Evolutionary conservation across 768 basidiomycete genomes (phyloP), one percentile per base, ranked within the genome.

Genomic region (Pulveroboletus sp.): DNA sequence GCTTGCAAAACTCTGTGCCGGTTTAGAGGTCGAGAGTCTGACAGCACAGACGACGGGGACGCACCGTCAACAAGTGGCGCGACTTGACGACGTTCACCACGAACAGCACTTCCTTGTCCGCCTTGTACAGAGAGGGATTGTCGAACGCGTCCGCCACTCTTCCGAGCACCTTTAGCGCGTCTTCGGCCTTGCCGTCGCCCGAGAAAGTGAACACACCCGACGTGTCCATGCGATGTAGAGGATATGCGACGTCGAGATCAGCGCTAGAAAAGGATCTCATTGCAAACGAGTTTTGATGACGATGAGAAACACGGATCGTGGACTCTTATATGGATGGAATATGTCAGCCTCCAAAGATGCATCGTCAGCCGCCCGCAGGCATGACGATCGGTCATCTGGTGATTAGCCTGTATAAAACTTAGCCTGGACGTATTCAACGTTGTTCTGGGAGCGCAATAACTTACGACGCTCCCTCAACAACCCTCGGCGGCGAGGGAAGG

Each of bases 111-210:
- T 54, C 59, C 53, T 55, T 66, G 50, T 61, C 50, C 16, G 22
- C 37, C 43, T 59, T 55, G 47, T 52, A 49, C 30, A 48, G 27
- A 7, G 59, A 39, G 1, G 64, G 63, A 41, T 58, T 43, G 42
- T 66, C 63, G 34, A 68, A 66, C 26, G 64, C 64, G 19, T 66
- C 66, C 17, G 64, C 66, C 2, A 66, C 54, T 43, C 61, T 55
- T 43, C 53, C 64, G 2, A 66, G 59, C 29, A 66, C 51, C 43
- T 53, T 53, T 1, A 68, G 11, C 0, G 50, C 62, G 20, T 66
- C 62, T 27, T 55, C 55, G 0, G 42, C 14, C 30, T 11, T 27
- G 4, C 16, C 37, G 6, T 36, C 39, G 4, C 24, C 30, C 6
- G 47, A 19, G 5, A 50, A 30, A 26, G 38, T 44, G 17, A 31